phyloP scores from a whole-genome alignment of 441 rosid genomes.

The Manihot esculenta region DNA sequence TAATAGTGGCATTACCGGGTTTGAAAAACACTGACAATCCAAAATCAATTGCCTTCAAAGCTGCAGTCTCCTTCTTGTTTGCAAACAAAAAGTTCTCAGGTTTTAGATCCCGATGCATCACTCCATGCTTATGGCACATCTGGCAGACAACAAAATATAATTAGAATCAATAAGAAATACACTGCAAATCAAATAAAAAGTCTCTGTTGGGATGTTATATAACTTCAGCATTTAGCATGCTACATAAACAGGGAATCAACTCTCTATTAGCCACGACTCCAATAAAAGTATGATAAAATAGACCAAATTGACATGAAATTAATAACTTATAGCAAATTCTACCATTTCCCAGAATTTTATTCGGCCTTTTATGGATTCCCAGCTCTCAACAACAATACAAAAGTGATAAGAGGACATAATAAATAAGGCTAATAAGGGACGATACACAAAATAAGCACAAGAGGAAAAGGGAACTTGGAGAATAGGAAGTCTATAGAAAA shows the following conservation, averaged over 20 bases:
- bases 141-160: slow-evolving; percentile 30
- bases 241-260: not conserved
- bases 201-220: not conserved
- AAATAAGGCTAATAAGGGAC: not conserved
- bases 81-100: slow-evolving; percentile 94
- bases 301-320: not conserved
- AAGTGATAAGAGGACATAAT: not conserved
- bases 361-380: not conserved
- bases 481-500: not conserved
- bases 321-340: not conserved
- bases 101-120: slow-evolving; percentile 93
- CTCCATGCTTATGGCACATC: slow-evolving; percentile 90
- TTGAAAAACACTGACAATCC: slow-evolving; percentile 84
- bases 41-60: slow-evolving; percentile 88
- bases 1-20: slow-evolving; percentile 54
- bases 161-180: slow-evolving; percentile 2
- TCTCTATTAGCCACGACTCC: not conserved
- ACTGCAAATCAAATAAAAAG: not conserved
- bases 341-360: not conserved
- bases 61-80: slow-evolving; percentile 77
- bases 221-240: not conserved
- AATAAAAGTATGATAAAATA: not conserved
- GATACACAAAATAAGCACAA: slow-evolving; percentile 3
- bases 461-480: not conserved
- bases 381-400: not conserved